phyloP scores from a whole-genome alignment of 352 stramenopile species.

The Globisporangium apiculatum region DNA sequence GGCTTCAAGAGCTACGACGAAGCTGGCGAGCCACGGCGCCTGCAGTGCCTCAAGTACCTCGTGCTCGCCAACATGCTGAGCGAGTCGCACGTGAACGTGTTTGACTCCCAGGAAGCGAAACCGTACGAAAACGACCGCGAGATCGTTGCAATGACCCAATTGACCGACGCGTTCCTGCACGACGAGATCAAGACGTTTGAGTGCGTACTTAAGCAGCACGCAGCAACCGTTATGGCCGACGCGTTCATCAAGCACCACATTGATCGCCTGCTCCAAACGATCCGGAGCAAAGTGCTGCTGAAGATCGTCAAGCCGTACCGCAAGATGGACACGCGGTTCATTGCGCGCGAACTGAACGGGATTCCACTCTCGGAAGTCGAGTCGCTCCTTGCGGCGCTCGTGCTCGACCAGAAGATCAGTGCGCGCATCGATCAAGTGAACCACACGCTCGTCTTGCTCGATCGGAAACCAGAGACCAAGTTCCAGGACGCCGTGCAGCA shows the following conservation, averaged over 20 bases:
- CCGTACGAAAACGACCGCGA: slow-evolving; percentile 94
- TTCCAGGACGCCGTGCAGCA: slow-evolving; percentile 55
- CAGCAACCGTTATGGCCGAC: slow-evolving; percentile 90
- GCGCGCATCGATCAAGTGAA: slow-evolving; percentile 90
- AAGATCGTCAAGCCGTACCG: slow-evolving; percentile 93
- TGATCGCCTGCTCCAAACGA: slow-evolving; percentile 78
- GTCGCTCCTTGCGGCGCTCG: slow-evolving; percentile 87
- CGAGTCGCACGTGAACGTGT: slow-evolving; percentile 93
- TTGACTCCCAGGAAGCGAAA: slow-evolving; percentile 91
- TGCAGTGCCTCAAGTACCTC: slow-evolving; percentile 94
- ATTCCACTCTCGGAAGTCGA: slow-evolving; percentile 90
- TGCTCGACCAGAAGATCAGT: slow-evolving; percentile 90
- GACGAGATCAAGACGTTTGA: slow-evolving; percentile 96
- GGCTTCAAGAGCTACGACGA: slow-evolving; percentile 96
- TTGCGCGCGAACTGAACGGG: slow-evolving; percentile 90
- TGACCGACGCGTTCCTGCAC: slow-evolving; percentile 92
- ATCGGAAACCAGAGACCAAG: slow-evolving; percentile 59
- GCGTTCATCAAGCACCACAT: slow-evolving; percentile 95
- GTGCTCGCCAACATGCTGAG: slow-evolving; percentile 95
- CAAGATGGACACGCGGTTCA: slow-evolving; percentile 88
- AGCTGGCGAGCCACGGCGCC: slow-evolving; percentile 86
- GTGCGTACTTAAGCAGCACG: slow-evolving; percentile 80
- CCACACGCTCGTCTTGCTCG: slow-evolving; percentile 67
- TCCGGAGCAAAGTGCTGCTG: slow-evolving; percentile 89
- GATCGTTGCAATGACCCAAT: slow-evolving; percentile 93